Conservation (phyloP, 2,329 filamentous ascomycete genomes). For the Cercospora zeae-maydis region DNA sequence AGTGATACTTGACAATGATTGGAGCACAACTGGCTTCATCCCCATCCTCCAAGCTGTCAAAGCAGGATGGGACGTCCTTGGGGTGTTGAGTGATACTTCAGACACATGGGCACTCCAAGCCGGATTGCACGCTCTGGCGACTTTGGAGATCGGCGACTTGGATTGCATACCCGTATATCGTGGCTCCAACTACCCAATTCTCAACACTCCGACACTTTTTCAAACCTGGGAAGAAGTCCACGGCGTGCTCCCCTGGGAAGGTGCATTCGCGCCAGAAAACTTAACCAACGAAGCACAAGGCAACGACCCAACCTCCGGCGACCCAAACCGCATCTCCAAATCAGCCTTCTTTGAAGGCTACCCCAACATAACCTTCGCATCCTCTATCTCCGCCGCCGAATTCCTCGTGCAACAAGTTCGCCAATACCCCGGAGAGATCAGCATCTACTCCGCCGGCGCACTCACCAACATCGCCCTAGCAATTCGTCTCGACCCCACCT, state of each 20-base stretch:
- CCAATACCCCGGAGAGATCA: constrained; percentile 51
- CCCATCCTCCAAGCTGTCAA: constrained; percentile 46
- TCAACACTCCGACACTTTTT: constrained; percentile 46
- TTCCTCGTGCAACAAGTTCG: constrained; percentile 48
- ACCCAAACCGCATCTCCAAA: constrained; percentile 43
- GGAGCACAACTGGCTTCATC: constrained; percentile 43
- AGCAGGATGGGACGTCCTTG: constrained; percentile 46
- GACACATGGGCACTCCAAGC: constrained; percentile 48
- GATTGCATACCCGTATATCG: constrained; percentile 49
- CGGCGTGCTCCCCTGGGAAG: constrained; percentile 47
- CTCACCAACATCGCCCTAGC: constrained; percentile 52
- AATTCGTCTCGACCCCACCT: constrained; percentile 45
- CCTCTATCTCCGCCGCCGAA: constrained; percentile 41
- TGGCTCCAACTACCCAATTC: constrained; percentile 47
- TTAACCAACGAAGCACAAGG: constrained; percentile 42
- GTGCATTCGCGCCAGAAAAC: constrained; percentile 46
- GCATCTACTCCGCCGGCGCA: constrained; percentile 47
- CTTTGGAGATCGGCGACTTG: constrained; percentile 47
- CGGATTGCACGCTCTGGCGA: constrained; percentile 47
- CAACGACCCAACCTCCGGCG: constrained; percentile 46
- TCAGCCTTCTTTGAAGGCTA: constrained; percentile 47
- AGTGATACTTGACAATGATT: constrained; percentile 50
- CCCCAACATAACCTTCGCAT: constrained; percentile 44
- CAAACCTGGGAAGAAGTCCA: constrained; percentile 45
- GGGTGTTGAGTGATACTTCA: constrained; percentile 42